phyloP scores from a whole-genome alignment of 23 red algal genomes.

The Chondrus crispus region DNA sequence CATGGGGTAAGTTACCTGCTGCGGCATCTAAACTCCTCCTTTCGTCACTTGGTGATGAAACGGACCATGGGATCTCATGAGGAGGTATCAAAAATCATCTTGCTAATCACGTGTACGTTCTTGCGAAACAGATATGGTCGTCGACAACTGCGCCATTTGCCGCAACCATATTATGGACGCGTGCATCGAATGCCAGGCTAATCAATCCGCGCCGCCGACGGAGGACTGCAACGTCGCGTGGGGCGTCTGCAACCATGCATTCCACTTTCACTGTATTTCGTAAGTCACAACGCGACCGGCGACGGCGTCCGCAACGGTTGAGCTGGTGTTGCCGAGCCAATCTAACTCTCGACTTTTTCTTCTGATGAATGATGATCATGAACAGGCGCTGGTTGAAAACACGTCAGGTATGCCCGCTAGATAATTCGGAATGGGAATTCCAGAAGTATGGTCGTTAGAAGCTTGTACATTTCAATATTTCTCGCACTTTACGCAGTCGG shows the following conservation, averaged over 20 bases:
- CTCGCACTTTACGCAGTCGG: too few relatives aligned
- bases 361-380: not conserved
- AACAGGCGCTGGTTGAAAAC: conserved; percentile 76
- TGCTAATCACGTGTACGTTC: not conserved
- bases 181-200: conserved; percentile 98
- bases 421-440: conserved; percentile 91
- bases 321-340: not conserved
- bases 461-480: too few relatives aligned
- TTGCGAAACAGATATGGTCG: conserved; percentile 80
- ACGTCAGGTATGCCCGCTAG: conserved; percentile 76
- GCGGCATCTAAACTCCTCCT: not conserved
- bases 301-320: not conserved
- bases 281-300: not conserved
- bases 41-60: not conserved
- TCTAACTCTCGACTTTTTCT: not conserved
- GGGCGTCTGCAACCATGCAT: conserved; percentile 99
- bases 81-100: not conserved
- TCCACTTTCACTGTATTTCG: conserved; percentile 92
- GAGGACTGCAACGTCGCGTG: conserved; percentile 98
- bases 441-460: conserved; percentile 85
- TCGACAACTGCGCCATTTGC: conserved; percentile 99
- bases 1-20: conserved; percentile 66
- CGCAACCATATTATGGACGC: conserved; percentile 99
- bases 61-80: not conserved
- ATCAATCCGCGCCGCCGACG: conserved; percentile 46